Percentiles rank a stretch among this genome's conserved stretches.
phyloP scores from a whole-genome alignment of 495 filamentous ascomycete species.

The Melanomma pulvis-pyrius region DNA sequence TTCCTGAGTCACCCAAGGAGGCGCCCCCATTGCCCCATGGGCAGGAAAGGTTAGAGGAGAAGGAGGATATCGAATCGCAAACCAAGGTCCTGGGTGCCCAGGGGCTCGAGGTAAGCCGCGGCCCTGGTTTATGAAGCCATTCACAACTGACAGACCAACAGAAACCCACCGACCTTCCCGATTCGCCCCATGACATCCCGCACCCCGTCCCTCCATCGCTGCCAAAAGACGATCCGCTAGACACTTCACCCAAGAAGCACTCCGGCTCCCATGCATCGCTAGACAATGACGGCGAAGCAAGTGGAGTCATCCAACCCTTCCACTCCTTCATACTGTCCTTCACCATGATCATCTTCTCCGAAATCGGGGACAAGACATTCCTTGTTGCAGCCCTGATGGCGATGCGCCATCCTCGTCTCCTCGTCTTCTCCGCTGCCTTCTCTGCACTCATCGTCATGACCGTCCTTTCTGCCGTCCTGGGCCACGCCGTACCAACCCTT shows the following conservation, averaged over 20 bases:
- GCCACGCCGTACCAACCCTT: constrained; percentile 88
- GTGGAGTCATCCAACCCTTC: constrained; percentile 74
- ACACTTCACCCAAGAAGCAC: constrained; percentile 54
- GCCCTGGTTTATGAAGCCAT: constrained; percentile 1
- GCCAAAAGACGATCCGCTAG: constrained; percentile 59
- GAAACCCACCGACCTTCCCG: constrained; percentile 82
- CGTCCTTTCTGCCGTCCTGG: constrained; percentile 91
- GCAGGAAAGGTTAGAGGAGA: constrained; percentile 55
- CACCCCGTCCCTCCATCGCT: constrained; percentile 66
- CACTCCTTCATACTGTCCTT: constrained; percentile 92
- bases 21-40: constrained; percentile 78
- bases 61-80: constrained; percentile 48
- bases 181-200: constrained; percentile 77
- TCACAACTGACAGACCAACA: constrained; percentile 45
- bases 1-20: constrained; percentile 80
- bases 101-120: constrained; percentile 66
- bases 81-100: constrained; percentile 49
- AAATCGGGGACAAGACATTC: constrained; percentile 98
- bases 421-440: constrained; percentile 95
- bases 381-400: constrained; percentile 97
- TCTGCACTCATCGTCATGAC: constrained; percentile 91
- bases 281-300: constrained; percentile 52
- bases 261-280: constrained; percentile 38
- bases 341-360: constrained; percentile 96
- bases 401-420: constrained; percentile 91